phyloP scores from a whole-genome alignment of 2,329 filamentous ascomycete genomes.

The Fusarium pseudonygamai region DNA sequence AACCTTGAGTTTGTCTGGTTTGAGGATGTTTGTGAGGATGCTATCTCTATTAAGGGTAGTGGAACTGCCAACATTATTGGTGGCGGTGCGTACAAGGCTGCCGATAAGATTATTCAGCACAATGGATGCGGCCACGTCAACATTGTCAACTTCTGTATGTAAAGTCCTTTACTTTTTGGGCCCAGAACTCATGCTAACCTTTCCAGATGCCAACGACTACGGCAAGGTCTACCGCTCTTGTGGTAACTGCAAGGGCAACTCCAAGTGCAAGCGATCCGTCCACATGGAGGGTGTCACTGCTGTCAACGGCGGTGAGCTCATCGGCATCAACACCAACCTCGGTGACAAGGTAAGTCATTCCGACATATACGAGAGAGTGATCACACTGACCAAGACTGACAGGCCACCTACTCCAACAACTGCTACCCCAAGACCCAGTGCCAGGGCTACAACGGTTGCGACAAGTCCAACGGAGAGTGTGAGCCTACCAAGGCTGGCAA shows the following conservation, averaged over 20 bases:
- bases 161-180: fast-evolving
- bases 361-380: fast-evolving
- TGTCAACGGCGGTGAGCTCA: constrained; percentile 51
- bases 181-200: fast-evolving
- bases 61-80: constrained; percentile 52
- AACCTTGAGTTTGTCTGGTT: constrained; percentile 60
- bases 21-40: constrained; percentile 55
- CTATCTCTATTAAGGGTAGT: constrained; percentile 36
- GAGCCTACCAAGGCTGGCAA: constrained; percentile 42
- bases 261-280: constrained; percentile 51
- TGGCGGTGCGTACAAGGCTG: constrained; percentile 56
- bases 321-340: constrained; percentile 54
- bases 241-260: constrained; percentile 45
- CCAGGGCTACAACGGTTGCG: constrained; percentile 45
- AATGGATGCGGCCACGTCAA: constrained; percentile 57
- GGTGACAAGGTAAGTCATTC: constrained; percentile 35
- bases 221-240: constrained; percentile 52
- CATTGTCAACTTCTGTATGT: constrained; percentile 44
- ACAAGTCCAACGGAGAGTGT: constrained; percentile 43
- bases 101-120: constrained; percentile 59
- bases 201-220: constrained; percentile 52
- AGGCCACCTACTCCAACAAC: constrained; percentile 46
- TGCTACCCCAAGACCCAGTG: constrained; percentile 43
- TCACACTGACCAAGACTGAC: fast-evolving
- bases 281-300: constrained; percentile 55